A percentile compares a stretch with the other conserved stretches of the same genome.
phyloP scores from a whole-genome alignment of 2,329 filamentous ascomycete species.

The Aspergillus ochraceoroseus region DNA sequence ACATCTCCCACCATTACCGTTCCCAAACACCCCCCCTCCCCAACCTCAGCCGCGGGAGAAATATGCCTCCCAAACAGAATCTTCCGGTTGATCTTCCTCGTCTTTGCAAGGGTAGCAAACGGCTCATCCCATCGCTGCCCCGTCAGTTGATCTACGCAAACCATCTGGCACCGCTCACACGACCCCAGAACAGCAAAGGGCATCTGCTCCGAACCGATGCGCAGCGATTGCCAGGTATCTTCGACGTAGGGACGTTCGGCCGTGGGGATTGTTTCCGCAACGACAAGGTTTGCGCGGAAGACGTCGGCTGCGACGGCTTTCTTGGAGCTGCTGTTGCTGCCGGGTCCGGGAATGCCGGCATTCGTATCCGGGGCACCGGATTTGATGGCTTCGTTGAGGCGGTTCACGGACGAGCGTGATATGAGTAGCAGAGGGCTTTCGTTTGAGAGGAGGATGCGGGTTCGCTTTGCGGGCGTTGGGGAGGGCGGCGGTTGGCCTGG shows the following conservation, averaged over 20 bases:
- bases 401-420: slow-evolving; percentile 71
- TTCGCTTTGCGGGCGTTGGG: slow-evolving; percentile 48
- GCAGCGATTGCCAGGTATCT: slow-evolving; percentile 67
- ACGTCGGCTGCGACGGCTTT: slow-evolving; percentile 64
- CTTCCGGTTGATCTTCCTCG: slow-evolving; percentile 73
- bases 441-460: slow-evolving; percentile 74
- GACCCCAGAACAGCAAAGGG: slow-evolving; percentile 64
- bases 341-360: slow-evolving; percentile 32
- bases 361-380: slow-evolving; percentile 38
- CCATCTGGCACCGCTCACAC: slow-evolving; percentile 91
- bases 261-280: slow-evolving; percentile 53
- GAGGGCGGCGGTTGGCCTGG: slow-evolving; percentile 43
- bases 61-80: slow-evolving; percentile 84
- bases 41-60: slow-evolving; percentile 34
- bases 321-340: slow-evolving; percentile 31
- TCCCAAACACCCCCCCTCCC: slow-evolving; percentile 17
- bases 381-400: slow-evolving; percentile 69
- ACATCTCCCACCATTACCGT: slow-evolving; percentile 41
- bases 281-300: slow-evolving; percentile 84
- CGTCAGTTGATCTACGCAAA: slow-evolving; percentile 84
- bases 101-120: slow-evolving; percentile 82
- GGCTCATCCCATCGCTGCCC: slow-evolving; percentile 76
- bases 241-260: slow-evolving; percentile 65
- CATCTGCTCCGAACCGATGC: slow-evolving; percentile 51
- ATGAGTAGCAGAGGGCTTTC: slow-evolving; percentile 90